These are phyloP conservation scores for Bauhinia variegata DNA, from an alignment of 306 rosid genomes.

Conservation along the genomic window DNA sequence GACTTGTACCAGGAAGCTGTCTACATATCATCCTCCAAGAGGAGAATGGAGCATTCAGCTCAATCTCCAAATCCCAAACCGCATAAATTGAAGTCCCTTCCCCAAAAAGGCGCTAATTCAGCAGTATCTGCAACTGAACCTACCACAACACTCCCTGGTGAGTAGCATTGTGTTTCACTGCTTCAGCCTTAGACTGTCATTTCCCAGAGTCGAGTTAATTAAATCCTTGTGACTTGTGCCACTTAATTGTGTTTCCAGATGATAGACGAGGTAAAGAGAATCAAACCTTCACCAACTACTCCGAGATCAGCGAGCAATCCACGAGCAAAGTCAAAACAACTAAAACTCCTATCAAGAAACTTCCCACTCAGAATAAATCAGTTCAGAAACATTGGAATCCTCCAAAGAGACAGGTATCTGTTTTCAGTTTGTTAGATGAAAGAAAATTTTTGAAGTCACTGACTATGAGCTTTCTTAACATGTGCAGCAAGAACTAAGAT, in stretches of 20 bases:
- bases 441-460: not conserved
- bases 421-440: slow-evolving; percentile 9
- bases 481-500: slow-evolving; percentile 60
- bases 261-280: slow-evolving; percentile 68
- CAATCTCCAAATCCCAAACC: slow-evolving; percentile 36
- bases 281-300: slow-evolving; percentile 45
- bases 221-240: slow-evolving; percentile 4
- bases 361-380: slow-evolving; percentile 48
- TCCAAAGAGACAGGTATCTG: slow-evolving; percentile 58
- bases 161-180: slow-evolving; percentile 30
- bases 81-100: slow-evolving; percentile 40
- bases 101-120: slow-evolving; percentile 42
- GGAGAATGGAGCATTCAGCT: slow-evolving; percentile 50
- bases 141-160: slow-evolving; percentile 45
- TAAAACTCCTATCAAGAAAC: slow-evolving; percentile 51
- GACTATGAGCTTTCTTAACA: slow-evolving; percentile 28
- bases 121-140: slow-evolving; percentile 26
- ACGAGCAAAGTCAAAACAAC: slow-evolving; percentile 35
- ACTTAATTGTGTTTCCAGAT: slow-evolving; percentile 50
- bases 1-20: slow-evolving; percentile 82
- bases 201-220: not conserved
- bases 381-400: slow-evolving; percentile 47
- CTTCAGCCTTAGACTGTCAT: slow-evolving; percentile 9
- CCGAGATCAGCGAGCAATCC: slow-evolving; percentile 48
- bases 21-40: slow-evolving; percentile 66